These are phyloP conservation scores for carrot (Daucus carota) DNA, from an alignment of 129 eudicot genomes.

Conservation along the genomic window DH1_v3.0 NC_030387.2:39121501-39122000, in stretches of 20 bases:
- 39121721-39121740: not conserved
- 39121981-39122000: too few species aligned
- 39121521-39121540: not conserved
- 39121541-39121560: not conserved
- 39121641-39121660: conserved; percentile 91
- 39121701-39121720: conserved; percentile 13
- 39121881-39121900: too few species aligned
- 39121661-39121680: conserved; percentile 86
- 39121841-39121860: not conserved
- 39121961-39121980: too few species aligned
- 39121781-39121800: not conserved
- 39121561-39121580: conserved; percentile 75
- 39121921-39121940: too few species aligned
- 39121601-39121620: conserved; percentile 96
- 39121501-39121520: not conserved
- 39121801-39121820: not conserved
- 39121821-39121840: not conserved
- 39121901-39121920: too few species aligned
- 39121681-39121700: conserved; percentile 34
- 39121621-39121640: conserved; percentile 96
- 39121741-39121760: not conserved
- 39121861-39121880: not conserved
- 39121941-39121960: too few species aligned
- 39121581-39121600: conserved; percentile 99
- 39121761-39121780: not conserved